Evolutionary conservation across 208 protist genomes (phyloP), one percentile per base, ranked within the genome.

Genomic region (Leishmania tropica): DNA sequence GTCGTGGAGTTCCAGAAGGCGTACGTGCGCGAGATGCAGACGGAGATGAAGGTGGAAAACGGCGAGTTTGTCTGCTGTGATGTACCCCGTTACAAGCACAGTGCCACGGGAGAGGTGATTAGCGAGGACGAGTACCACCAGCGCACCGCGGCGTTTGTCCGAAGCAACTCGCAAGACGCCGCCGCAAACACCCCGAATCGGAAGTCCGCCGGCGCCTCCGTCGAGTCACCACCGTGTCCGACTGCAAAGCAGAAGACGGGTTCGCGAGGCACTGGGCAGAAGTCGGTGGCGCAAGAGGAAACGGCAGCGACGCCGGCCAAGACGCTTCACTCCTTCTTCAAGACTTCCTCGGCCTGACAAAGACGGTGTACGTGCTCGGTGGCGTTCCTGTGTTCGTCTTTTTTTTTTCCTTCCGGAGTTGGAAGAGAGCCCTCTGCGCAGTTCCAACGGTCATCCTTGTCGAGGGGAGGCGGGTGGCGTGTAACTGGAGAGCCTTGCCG

Each of bases 11-110:
- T 96, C 72, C 95, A 98, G 81, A 85, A 87, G 58, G 42, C 71
- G 28, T 98, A 93, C 87, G 70, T 77, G 53, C 88, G 89, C 28
- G 89, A 96, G 73, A 54, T 93, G 74, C 78, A 84, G 51, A 95
- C 90, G 15, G 87, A 96, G 31, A 95, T 81, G 75, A 88, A 88
- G 47, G 64, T 92, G 48, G 84, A 84, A 40, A 62, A 92, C 62
- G 93, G 85, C 56, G 93, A 95, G 86, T 96, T 95, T 83, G 74
- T 95, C 65, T 96, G 89, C 75, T 64, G 75, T 31, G 93, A 98
- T 75, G 79, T 86, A 35, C 64, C 89, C 47, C 76, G 76, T 51
- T 98, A 95, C 82, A 76, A 67, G 10, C 64, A 78, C 67, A 88
- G 65, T n/a, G 40, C n/a, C 31, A 93, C 83, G 0, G 84, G 80